Percentiles rank a stretch among this genome's conserved stretches.
These are phyloP conservation scores for Exophiala sideris DNA, from an alignment of 2,329 filamentous ascomycete genomes.

Conservation along the genomic window DNA sequence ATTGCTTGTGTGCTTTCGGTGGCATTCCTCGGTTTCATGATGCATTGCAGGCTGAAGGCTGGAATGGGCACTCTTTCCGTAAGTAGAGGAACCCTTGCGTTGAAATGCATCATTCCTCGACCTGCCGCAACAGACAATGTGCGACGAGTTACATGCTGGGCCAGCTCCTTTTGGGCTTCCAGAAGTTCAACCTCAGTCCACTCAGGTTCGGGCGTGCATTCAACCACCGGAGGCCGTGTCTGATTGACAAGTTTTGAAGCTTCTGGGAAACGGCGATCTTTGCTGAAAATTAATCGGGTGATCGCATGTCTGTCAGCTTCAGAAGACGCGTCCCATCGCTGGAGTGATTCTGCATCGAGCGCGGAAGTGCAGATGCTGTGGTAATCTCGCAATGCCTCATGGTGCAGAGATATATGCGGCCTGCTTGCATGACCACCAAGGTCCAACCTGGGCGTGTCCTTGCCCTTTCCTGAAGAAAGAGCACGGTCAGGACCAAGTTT, in stretches of 20 bases:
- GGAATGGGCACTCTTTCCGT: constrained; percentile 88
- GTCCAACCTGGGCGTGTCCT: too few relatives aligned
- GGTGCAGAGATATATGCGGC: constrained; percentile 32
- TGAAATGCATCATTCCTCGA: constrained; percentile 82
- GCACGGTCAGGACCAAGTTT: too few relatives aligned
- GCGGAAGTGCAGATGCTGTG: constrained; percentile 65
- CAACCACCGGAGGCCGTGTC: constrained; percentile 72
- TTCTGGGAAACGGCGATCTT: constrained; percentile 86
- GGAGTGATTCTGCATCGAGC: constrained; percentile 47
- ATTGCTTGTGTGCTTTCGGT: constrained; percentile 44
- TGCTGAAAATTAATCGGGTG: constrained; percentile 81
- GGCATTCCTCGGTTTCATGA: constrained; percentile 87
- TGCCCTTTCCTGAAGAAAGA: too few relatives aligned
- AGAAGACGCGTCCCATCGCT: constrained; percentile 71
- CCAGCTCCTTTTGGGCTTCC: constrained; percentile 87
- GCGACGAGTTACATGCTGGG: constrained; percentile 78
- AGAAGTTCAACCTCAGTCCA: constrained; percentile 85
- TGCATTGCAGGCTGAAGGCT: constrained; percentile 86
- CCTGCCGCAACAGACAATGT: constrained; percentile 87
- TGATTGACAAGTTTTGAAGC: constrained; percentile 83
- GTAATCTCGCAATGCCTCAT: constrained; percentile 69
- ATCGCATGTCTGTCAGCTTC: constrained; percentile 80
- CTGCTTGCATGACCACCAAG: constrained; percentile 3
- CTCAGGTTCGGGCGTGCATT: constrained; percentile 67
- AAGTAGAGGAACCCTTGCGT: constrained; percentile 78